A percentile compares a stretch with the other conserved stretches of the same genome.
Evolutionary conservation across 2,329 filamentous ascomycete species (phyloP).

Genomic region (Fusarium sp.): DNA sequence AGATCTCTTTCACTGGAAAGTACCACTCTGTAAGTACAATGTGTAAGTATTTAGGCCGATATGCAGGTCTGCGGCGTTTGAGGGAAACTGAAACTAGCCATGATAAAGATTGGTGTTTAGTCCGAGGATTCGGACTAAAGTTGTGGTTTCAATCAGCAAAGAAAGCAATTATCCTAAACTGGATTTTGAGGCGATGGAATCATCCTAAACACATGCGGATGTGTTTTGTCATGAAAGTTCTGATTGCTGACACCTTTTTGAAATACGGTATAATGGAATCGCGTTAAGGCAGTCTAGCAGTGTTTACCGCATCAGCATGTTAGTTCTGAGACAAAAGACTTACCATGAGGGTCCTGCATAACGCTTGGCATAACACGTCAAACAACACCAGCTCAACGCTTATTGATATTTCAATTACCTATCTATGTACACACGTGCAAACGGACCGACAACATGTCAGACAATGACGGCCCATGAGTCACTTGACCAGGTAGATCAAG

Average conservation of each 20-base stretch:
- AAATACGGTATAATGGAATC: conserved; percentile 1
- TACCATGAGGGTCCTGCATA: conserved; percentile 23
- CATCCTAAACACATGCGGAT: conserved; percentile 6
- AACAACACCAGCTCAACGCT: conserved; percentile 5
- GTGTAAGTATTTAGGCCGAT: conserved; percentile 2
- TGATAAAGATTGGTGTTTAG: conserved; percentile 7
- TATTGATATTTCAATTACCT: background rate
- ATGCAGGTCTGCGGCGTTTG: conserved; percentile 10
- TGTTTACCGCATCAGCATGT: conserved; percentile 16
- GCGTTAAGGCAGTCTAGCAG: background rate
- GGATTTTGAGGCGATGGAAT: conserved; percentile 4
- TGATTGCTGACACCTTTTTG: background rate
- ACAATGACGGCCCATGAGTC: conserved; percentile 12
- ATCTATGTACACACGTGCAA: background rate
- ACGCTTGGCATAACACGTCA: conserved; percentile 19
- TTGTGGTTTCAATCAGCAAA: background rate
- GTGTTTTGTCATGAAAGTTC: background rate
- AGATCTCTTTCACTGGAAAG: background rate
- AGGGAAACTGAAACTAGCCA: conserved; percentile 8
- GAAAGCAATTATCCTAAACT: background rate
- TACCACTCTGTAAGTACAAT: background rate
- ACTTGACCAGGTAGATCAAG: background rate
- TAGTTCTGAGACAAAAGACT: conserved; percentile 6
- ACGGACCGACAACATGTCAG: background rate
- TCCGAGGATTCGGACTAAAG: conserved; percentile 33